A percentile compares a stretch with the other conserved stretches of the same genome.
Conservation (phyloP, 2,329 filamentous ascomycete species). For the Alternaria postmessia region DNA sequence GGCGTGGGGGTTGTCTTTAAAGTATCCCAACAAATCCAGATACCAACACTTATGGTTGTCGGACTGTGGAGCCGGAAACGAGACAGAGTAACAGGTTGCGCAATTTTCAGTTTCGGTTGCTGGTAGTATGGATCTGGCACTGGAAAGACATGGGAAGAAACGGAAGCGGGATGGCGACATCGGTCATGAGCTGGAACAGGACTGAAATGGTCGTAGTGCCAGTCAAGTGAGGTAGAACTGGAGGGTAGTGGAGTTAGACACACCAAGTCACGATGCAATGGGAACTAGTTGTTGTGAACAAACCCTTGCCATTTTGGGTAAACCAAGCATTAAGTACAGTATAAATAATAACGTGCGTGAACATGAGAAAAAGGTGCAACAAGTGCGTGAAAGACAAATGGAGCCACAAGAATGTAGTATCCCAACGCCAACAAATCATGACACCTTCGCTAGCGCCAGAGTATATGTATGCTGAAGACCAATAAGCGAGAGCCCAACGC, state of each 20-base stretch:
- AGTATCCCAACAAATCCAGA: background rate
- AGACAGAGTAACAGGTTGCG: background rate
- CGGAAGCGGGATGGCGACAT: background rate
- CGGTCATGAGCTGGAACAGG: background rate
- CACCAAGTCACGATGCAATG: background rate
- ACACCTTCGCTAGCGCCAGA: slow-evolving; percentile 20
- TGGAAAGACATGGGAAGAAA: background rate
- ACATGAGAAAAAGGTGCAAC: slow-evolving; percentile 11
- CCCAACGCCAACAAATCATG: slow-evolving; percentile 10
- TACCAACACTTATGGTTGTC: background rate
- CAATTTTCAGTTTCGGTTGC: background rate
- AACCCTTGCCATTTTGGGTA: slow-evolving; percentile 26
- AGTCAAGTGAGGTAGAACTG: background rate
- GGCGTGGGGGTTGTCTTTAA: background rate
- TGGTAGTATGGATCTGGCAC: background rate
- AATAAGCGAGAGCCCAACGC: slow-evolving; percentile 29
- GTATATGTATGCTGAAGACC: slow-evolving; percentile 17
- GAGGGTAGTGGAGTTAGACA: background rate
- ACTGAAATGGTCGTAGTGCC: background rate
- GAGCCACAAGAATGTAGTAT: slow-evolving; percentile 9
- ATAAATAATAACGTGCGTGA: slow-evolving; percentile 13
- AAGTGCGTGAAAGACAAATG: slow-evolving; percentile 8
- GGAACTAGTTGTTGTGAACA: slow-evolving; percentile 13
- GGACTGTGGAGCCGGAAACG: background rate
- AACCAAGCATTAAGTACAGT: slow-evolving; percentile 20